phyloP scores from a whole-genome alignment of 371 early-diverging fungal genomes.

The Lichtheimia hyalospora region DNA sequence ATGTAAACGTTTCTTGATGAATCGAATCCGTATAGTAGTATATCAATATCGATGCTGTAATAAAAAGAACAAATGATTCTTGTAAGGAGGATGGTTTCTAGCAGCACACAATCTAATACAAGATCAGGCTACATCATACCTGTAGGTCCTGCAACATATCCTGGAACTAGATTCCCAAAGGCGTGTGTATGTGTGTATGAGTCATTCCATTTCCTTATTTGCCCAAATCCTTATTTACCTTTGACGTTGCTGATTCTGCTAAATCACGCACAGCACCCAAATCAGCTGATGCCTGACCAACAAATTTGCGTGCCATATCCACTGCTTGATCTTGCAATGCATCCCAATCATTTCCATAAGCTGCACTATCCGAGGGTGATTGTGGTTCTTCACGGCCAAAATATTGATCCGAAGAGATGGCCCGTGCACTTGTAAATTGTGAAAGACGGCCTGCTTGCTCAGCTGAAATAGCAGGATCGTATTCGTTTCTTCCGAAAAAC shows the following conservation, averaged over 20 bases:
- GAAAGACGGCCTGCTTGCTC: constrained; percentile 66
- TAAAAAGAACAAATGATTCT: background rate
- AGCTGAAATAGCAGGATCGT: constrained; percentile 62
- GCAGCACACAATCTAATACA: background rate
- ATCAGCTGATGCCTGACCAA: constrained; percentile 76
- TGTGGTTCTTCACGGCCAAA: constrained; percentile 70
- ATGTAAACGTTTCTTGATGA: too few relatives aligned
- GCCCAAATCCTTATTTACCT: constrained; percentile 13
- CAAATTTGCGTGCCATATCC: constrained; percentile 68
- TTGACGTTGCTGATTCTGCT: constrained; percentile 61
- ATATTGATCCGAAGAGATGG: constrained; percentile 83
- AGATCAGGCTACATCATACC: constrained; percentile 9
- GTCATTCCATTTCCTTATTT: background rate
- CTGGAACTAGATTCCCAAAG: constrained; percentile 8
- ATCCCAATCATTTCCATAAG: constrained; percentile 38
- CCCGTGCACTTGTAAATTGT: constrained; percentile 69
- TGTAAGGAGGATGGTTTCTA: background rate
- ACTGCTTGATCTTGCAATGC: constrained; percentile 59
- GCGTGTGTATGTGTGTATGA: background rate
- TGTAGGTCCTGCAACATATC: constrained; percentile 23
- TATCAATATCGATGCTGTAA: constrained; percentile 6
- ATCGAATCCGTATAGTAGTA: too few relatives aligned
- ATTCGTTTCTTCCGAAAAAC: constrained; percentile 83
- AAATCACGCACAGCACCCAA: constrained; percentile 69
- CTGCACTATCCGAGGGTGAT: background rate